These are phyloP conservation scores for Syncephalastrum monosporum DNA, from an alignment of 371 early-diverging fungal genomes.

Conservation along the genomic window DNA sequence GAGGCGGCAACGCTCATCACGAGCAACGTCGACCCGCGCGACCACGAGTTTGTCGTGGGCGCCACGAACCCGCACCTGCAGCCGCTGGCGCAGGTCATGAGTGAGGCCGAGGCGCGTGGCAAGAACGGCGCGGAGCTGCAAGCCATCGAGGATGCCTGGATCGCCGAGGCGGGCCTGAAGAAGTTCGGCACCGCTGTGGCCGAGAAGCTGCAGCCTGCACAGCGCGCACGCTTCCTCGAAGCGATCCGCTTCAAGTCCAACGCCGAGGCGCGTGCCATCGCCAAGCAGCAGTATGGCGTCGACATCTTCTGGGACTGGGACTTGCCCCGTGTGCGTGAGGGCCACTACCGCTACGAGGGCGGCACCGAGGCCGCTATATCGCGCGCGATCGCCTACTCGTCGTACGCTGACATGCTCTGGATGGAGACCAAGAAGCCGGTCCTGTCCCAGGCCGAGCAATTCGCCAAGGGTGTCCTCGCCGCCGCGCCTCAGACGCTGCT, in stretches of 20 bases:
- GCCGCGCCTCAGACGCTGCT: constrained; percentile 68
- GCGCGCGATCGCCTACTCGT: constrained; percentile 88
- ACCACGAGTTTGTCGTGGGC: constrained; percentile 96
- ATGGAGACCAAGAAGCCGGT: constrained; percentile 98
- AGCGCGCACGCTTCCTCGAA: constrained; percentile 53
- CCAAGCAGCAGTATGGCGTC: constrained; percentile 72
- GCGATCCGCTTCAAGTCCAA: constrained; percentile 72
- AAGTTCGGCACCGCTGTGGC: constrained; percentile 83
- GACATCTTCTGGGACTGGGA: constrained; percentile 94
- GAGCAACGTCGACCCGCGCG: constrained; percentile 94
- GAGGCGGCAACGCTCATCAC: constrained; percentile 97
- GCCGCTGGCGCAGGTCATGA: constrained; percentile 80
- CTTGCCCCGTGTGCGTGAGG: constrained; percentile 90
- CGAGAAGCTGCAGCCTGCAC: constrained; percentile 62
- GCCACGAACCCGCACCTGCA: constrained; percentile 78
- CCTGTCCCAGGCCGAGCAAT: constrained; percentile 89
- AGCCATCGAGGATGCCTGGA: constrained; percentile 89
- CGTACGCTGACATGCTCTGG: constrained; percentile 95
- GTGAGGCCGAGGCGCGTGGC: constrained; percentile 77
- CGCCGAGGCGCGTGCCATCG: constrained; percentile 78
- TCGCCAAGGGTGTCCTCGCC: constrained; percentile 77
- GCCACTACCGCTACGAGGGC: constrained; percentile 94
- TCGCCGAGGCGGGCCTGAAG: constrained; percentile 78
- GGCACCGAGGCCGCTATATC: constrained; percentile 90
- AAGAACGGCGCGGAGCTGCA: constrained; percentile 75